Conservation (phyloP, 73 alveolate genomes). For the Paramecium pentaurelia region DNA sequence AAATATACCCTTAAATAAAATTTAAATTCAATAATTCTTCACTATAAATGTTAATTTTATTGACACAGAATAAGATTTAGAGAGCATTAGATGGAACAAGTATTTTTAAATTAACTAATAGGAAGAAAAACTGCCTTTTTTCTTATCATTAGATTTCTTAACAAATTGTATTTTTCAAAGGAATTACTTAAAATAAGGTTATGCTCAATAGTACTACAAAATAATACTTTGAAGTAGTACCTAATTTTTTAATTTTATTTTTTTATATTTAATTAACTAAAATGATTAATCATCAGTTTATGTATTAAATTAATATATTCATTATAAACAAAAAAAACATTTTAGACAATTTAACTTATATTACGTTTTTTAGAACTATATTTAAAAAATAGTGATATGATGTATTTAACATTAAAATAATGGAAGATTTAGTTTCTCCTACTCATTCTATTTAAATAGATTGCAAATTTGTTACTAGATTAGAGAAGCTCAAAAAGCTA, state of each 20-base stretch:
- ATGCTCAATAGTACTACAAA: background rate
- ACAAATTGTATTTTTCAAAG: background rate
- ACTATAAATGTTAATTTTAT: no score
- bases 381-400: background rate
- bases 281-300: background rate
- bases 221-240: background rate
- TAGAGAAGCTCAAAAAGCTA: background rate
- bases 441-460: background rate
- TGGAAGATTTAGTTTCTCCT: background rate
- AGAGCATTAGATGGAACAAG: background rate
- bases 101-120: no score
- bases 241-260: background rate
- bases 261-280: background rate
- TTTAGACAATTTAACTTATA: background rate
- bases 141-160: no score
- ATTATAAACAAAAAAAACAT: background rate
- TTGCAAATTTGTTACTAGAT: background rate
- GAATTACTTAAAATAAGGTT: background rate
- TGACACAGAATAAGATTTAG: background rate
- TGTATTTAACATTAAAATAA: background rate
- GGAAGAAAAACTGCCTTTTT: background rate
- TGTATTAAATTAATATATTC: background rate
- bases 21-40: background rate
- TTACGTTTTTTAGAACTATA: background rate
- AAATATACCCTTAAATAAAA: no score